Evolutionary conservation across 306 rosid species (phyloP), one percentile per base, ranked within the genome.

Genomic region (Oxytropis ochrocephala): DNA sequence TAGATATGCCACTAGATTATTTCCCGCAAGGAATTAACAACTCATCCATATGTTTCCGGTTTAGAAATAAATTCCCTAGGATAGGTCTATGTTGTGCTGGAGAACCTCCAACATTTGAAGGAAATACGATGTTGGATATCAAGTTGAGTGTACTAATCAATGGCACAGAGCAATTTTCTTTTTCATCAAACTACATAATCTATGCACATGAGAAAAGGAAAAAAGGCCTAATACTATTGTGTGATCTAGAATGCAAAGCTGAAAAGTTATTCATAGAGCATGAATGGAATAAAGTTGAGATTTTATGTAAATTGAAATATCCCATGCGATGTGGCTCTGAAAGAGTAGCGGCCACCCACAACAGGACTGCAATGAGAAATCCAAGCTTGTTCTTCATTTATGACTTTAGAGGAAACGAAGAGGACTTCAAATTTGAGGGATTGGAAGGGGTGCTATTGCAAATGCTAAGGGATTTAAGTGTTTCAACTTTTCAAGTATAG

Each of bases 141-240:
- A 42, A 53, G 54, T 51, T 73, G 6, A 9, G 27, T 21, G 64
- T 50, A 18, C 14, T 73, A 35, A 63, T 73, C 46, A 73, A 73
- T 62, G 46, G 64, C 21, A 58, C 55, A 36, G 57, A 17, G 0
- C 72, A 54, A 10, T 16, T 64, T 8, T 32, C 19, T 66, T 56
- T 60, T 12, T 55, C 67, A 1, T 55, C 67, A 9, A 12, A 35
- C 6, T 33, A 44, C 50, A 42, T 64, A 43, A n/a, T 19, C 14
- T 32, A 10, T 6, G 0, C 7, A n/a, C n/a, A n/a, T n/a, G n/a
- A n/a, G 6, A 0, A 19, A 41, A 41, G 4, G 4, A 2, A 0
- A 5, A 18, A 0, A 3, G 1, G 0, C 3, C 42, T 27, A 24
- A 5, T 2, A 2, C 33, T 46, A 54, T 2, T 6, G 38, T 75